Evolutionary conservation across 2,329 filamentous ascomycete genomes (phyloP).

Genomic region (Boeremia exigua): DNA sequence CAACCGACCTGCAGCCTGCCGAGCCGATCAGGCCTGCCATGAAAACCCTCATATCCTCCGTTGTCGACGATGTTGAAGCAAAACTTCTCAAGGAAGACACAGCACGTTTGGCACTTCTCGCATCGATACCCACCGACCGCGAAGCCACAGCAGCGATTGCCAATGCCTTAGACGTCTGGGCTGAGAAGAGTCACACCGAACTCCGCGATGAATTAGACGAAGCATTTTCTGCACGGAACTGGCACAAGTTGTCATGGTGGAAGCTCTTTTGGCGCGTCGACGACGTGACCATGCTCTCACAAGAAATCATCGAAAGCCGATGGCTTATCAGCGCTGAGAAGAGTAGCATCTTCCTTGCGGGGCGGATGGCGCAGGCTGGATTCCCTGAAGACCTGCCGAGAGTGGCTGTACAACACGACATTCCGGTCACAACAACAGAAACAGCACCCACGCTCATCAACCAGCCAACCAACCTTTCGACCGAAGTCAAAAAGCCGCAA

Average conservation of each 20-base stretch:
- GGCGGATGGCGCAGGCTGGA: constrained; percentile 72
- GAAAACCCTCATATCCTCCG: constrained; percentile 68
- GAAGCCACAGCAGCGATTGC: constrained; percentile 60
- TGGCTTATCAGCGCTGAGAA: constrained; percentile 83
- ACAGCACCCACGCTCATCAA: constrained; percentile 28
- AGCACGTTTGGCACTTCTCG: constrained; percentile 42
- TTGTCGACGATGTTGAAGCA: constrained; percentile 63
- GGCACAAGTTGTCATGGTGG: constrained; percentile 89
- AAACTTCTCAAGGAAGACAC: constrained; percentile 60
- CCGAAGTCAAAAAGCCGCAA: constrained; percentile 35
- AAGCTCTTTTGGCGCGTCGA: constrained; percentile 95
- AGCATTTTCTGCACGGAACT: constrained; percentile 76
- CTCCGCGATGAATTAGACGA: constrained; percentile 79
- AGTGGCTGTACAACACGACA: constrained; percentile 4
- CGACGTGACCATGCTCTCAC: constrained; percentile 83
- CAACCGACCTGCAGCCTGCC: constrained; percentile 40
- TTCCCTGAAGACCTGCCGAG: constrained; percentile 45
- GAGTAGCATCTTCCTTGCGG: constrained; percentile 81
- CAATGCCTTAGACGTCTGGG: constrained; percentile 71
- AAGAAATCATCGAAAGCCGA: constrained; percentile 75
- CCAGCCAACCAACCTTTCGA: constrained; percentile 30
- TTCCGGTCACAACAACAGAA: constrained; percentile 23
- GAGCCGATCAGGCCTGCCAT: constrained; percentile 69
- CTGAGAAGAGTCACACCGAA: constrained; percentile 80
- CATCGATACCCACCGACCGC: constrained; percentile 49